These are phyloP conservation scores for Mycena sp. DNA, from an alignment of 1,284 basidiomycete genomes.

Conservation along the genomic window DNA sequence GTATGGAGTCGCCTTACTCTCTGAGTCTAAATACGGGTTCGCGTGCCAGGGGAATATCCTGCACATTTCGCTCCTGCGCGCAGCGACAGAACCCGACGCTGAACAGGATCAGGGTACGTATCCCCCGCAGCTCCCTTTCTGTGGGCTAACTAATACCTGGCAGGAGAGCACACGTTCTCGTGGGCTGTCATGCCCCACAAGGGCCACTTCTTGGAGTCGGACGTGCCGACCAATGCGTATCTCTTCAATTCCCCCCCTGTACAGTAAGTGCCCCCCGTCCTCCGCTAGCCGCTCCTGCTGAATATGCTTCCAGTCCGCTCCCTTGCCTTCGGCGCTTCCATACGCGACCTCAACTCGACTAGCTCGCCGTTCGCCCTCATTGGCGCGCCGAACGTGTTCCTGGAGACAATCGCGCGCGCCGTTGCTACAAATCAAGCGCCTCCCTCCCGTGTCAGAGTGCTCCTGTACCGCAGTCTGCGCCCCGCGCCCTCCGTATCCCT, in stretches of 20 bases:
- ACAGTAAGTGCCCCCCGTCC: constrained; percentile 55
- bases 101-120: constrained; percentile 89
- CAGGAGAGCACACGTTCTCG: constrained; percentile 83
- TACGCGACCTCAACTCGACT: constrained; percentile 1
- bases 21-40: constrained; percentile 95
- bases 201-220: constrained; percentile 87
- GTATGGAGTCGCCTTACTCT: constrained; percentile 92
- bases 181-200: constrained; percentile 91
- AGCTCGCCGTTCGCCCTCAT: constrained; percentile 69
- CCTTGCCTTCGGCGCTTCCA: constrained; percentile 5
- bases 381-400: constrained; percentile 81
- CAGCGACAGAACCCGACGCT: constrained; percentile 92
- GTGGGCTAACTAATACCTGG: constrained; percentile 3
- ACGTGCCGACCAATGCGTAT: constrained; percentile 84
- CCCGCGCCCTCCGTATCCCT: too few relatives aligned
- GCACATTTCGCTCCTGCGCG: constrained; percentile 88
- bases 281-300: not conserved
- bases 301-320: constrained; percentile 29
- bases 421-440: too few relatives aligned
- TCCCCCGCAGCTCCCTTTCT: not conserved
- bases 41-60: constrained; percentile 86
- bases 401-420: constrained; percentile 97
- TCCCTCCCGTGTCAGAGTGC: too few relatives aligned
- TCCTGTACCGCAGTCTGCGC: too few relatives aligned
- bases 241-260: constrained; percentile 89